phyloP scores from a whole-genome alignment of 148 eudicot species.

The Cornus controversa region DNA sequence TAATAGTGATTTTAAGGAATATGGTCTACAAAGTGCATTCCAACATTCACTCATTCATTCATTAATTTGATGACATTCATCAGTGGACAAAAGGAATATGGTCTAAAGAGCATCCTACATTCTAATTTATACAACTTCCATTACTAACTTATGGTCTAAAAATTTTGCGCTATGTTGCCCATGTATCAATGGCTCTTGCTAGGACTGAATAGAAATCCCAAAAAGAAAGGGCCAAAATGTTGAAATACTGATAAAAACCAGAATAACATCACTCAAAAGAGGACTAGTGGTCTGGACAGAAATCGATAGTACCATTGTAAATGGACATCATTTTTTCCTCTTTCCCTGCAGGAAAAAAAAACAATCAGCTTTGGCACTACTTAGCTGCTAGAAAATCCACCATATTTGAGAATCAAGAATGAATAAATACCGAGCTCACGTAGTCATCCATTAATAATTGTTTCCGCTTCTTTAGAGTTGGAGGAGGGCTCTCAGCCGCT shows the following conservation, averaged over 20 bases:
- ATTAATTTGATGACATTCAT: too few species aligned
- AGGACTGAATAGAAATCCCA: neutral
- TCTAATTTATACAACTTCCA: neutral
- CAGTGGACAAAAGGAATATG: too few species aligned
- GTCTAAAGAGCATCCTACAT: too few species aligned
- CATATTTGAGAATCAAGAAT: neutral
- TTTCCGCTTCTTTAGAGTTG: slow-evolving; percentile 64
- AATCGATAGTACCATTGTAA: neutral
- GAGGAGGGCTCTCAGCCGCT: slow-evolving; percentile 70
- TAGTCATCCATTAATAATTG: slow-evolving; percentile 69
- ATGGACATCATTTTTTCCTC: slow-evolving; percentile 35
- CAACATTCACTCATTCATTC: too few species aligned
- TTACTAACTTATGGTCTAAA: neutral
- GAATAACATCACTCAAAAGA: too few species aligned
- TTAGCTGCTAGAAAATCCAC: neutral
- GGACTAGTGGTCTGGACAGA: neutral
- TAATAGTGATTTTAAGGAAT: too few species aligned
- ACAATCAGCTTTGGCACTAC: neutral
- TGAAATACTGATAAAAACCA: too few species aligned
- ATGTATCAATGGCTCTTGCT: neutral
- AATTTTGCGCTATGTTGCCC: neutral
- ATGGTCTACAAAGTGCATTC: too few species aligned
- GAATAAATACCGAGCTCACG: slow-evolving; percentile 47
- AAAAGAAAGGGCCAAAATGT: neutral
- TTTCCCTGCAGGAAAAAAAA: slow-evolving; percentile 45